These are phyloP conservation scores for Arthroderma sp. DNA, from an alignment of 2,329 filamentous ascomycete genomes.

Conservation along the genomic window DNA sequence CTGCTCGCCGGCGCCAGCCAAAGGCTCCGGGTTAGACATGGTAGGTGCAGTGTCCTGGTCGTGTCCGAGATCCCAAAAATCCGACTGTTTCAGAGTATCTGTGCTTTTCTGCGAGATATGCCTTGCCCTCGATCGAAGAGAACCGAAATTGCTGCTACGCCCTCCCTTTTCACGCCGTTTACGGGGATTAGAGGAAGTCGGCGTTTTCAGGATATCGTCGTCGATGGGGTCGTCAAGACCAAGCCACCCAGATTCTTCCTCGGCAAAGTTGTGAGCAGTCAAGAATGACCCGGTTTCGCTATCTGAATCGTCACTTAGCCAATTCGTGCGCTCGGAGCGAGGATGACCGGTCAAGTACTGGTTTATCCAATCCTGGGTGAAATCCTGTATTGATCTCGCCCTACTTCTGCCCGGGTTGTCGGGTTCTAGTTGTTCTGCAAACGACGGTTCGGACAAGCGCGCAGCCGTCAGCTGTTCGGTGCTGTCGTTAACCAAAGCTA, in stretches of 20 bases:
- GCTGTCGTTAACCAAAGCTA: neutral
- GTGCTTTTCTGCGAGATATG: slow-evolving; percentile 26
- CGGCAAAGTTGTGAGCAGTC: slow-evolving; percentile 28
- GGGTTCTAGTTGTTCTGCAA: slow-evolving; percentile 14
- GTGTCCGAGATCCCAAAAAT: slow-evolving; percentile 34
- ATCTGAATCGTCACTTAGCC: slow-evolving; percentile 66
- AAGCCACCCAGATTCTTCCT: slow-evolving; percentile 33
- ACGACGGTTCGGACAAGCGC: slow-evolving; percentile 3
- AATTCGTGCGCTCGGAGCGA: slow-evolving; percentile 59
- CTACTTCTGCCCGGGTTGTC: slow-evolving; percentile 13
- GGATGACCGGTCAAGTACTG: slow-evolving; percentile 63
- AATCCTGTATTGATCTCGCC: slow-evolving; percentile 35
- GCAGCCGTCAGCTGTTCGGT: too few species aligned
- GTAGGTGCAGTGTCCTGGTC: slow-evolving; percentile 11
- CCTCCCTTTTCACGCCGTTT: slow-evolving; percentile 10
- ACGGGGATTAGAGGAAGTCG: slow-evolving; percentile 15
- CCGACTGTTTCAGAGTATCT: slow-evolving; percentile 31
- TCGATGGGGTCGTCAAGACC: slow-evolving; percentile 28
- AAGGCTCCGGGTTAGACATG: slow-evolving; percentile 9
- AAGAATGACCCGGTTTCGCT: slow-evolving; percentile 58
- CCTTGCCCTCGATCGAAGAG: slow-evolving; percentile 18
- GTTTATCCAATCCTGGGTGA: slow-evolving; percentile 77
- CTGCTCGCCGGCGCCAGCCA: slow-evolving; percentile 3
- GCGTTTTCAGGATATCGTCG: slow-evolving; percentile 28
- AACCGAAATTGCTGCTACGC: slow-evolving; percentile 11